Evolutionary conservation across 2,329 filamentous ascomycete species (phyloP).

Genomic region (Pyrenochaeta sp.): DNA sequence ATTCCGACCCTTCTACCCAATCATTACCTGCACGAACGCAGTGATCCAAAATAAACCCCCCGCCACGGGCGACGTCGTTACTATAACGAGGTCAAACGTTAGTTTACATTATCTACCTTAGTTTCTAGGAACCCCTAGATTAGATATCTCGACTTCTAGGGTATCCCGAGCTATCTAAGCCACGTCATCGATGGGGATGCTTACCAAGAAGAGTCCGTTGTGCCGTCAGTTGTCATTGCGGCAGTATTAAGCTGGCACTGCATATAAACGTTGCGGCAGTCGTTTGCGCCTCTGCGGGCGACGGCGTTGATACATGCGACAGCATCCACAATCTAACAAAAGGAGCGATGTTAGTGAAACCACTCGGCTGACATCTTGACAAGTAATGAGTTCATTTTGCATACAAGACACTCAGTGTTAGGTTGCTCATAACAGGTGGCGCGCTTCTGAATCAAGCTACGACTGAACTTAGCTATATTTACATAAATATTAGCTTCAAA

Average conservation of each 20-base stretch:
- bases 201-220: conserved; percentile 14
- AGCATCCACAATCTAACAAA: conserved; percentile 15
- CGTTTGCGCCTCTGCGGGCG: conserved; percentile 14
- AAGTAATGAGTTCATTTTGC: conserved; percentile 2
- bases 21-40: conserved; percentile 17
- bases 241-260: conserved; percentile 16
- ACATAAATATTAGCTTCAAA: conserved; percentile 8
- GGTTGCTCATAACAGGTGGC: conserved; percentile 13
- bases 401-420: conserved; percentile 14
- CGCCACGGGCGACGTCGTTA: conserved; percentile 20
- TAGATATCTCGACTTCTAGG: background rate
- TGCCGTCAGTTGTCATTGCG: conserved; percentile 16
- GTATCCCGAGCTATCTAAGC: background rate
- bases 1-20: conserved; percentile 19
- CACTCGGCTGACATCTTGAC: conserved; percentile 2
- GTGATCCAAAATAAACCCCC: conserved; percentile 18
- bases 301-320: conserved; percentile 20
- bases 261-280: conserved; percentile 9
- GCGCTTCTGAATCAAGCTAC: conserved; percentile 18
- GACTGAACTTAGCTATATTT: conserved; percentile 11
- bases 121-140: background rate
- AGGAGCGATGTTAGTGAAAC: conserved; percentile 10
- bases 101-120: conserved; percentile 8
- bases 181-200: conserved; percentile 3
- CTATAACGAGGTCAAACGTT: conserved; percentile 8